Evolutionary conservation across 1,284 basidiomycete genomes (phyloP), one percentile per base, ranked within the genome.

Genomic region (Coriolopsis trogii): DNA sequence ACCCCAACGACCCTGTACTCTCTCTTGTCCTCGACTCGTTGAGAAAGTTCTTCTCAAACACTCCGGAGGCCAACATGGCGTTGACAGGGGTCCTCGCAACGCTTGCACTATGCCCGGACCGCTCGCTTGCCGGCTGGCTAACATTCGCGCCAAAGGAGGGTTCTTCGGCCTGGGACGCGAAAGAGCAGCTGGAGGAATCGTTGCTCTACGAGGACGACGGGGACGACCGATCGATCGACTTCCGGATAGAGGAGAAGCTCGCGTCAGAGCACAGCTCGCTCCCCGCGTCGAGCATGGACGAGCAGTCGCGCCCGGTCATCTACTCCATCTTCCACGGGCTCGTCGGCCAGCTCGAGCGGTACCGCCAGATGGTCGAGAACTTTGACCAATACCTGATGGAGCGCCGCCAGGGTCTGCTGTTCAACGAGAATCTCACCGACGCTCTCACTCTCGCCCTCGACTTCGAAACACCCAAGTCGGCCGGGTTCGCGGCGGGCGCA

Each of bases 341-440:
- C 7, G 84, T 92, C 29, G 77, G 81, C 8, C 90, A 94, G 63
- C 78, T 95, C 3, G 89, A 91, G 62, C 79, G 81, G 36, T 95
- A 94, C 67, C 83, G 92, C 15, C 77, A 81, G 45, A 70, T 79
- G 15, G 82, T 95, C 16, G 79, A 87, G 13, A 76, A 87, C 41
- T 98, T 99, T 67, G 94, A 98, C 71, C 80, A 80, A 60, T 91
- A 85, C 62, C 80, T 99, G 3, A 70, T 83, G 1, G 94, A 98
- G 70, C 83, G 96, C 24, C 79, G 96, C 30, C 88, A 91, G 65
- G 95, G 95, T 3, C 74, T 99, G 16, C 74, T 97, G 21, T 97
- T 96, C 69, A 90, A 90, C 1, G 95, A 98, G 70, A 95, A 96
- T 65, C 73, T 98, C 26, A 91, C 87, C 16, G 96, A 98, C 63